Evolutionary conservation across 352 stramenopile genomes (phyloP).

Genomic region (Phytophthora kernoviae): DNA sequence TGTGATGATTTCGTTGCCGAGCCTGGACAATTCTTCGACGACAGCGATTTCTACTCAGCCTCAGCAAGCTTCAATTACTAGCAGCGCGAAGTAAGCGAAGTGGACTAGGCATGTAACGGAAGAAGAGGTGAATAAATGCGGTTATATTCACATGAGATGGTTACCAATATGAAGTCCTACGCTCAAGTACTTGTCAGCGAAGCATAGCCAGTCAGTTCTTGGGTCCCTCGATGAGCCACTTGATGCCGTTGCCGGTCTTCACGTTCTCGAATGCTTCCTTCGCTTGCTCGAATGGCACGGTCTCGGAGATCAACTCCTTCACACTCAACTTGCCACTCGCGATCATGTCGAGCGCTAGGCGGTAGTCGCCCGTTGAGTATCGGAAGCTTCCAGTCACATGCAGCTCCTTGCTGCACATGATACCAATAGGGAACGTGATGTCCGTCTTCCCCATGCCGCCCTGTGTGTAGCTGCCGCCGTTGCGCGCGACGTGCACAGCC

Average conservation of each 20-base stretch:
- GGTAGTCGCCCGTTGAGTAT: conserved; percentile 37
- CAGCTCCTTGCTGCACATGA: conserved; percentile 34
- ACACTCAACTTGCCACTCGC: conserved; percentile 29
- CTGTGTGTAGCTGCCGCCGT: conserved; percentile 25
- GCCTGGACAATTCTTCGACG: conserved; percentile 2
- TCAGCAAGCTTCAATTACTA: conserved; percentile 8
- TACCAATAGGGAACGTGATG: conserved; percentile 30
- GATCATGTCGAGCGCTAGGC: conserved; percentile 32
- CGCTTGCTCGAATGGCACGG: conserved; percentile 33
- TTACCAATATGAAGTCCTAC: not conserved
- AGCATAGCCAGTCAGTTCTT: conserved; percentile 1
- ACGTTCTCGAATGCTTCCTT: conserved; percentile 38
- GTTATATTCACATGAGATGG: conserved; percentile 3
- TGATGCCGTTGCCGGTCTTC: conserved; percentile 33
- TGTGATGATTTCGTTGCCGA: conserved; percentile 30
- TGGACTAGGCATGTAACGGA: not conserved
- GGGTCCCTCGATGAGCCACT: conserved; percentile 40
- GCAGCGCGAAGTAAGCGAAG: conserved; percentile 17
- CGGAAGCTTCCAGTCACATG: conserved; percentile 36
- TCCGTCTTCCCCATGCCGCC: conserved; percentile 38
- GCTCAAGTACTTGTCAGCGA: too few species aligned
- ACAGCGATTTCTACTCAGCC: conserved; percentile 4
- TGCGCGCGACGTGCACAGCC: conserved; percentile 28
- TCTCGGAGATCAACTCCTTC: conserved; percentile 32
- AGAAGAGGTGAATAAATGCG: not conserved